Percentiles rank a stretch among this genome's conserved stretches.
Conservation (phyloP, 1,284 basidiomycete species). For the Ceratobasidium sp. region DNA sequence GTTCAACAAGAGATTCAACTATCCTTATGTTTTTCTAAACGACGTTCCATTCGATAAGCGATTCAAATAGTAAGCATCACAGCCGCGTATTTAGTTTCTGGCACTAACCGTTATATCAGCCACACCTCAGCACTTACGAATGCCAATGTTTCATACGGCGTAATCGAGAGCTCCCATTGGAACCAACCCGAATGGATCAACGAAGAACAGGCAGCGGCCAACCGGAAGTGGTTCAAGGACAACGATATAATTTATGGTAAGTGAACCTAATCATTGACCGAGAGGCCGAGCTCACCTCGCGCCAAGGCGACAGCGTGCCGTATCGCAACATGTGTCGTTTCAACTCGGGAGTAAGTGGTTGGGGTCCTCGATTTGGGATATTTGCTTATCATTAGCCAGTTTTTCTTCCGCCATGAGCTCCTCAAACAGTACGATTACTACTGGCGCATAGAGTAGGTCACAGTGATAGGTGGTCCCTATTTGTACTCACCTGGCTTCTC, state of each 20-base stretch:
- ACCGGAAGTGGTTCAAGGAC: conserved; percentile 63
- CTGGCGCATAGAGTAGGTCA: conserved; percentile 66
- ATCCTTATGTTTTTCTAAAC: conserved; percentile 55
- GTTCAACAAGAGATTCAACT: conserved; percentile 53
- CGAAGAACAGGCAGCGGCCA: conserved; percentile 64
- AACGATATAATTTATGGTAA: conserved; percentile 63
- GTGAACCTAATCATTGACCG: conserved; percentile 2
- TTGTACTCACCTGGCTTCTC: neutral
- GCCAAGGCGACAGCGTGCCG: conserved; percentile 64
- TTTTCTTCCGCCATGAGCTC: conserved; percentile 61
- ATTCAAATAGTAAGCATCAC: conserved; percentile 49
- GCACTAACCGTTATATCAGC: neutral
- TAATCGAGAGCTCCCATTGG: conserved; percentile 60
- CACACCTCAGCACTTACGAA: conserved; percentile 46
- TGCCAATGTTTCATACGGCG: conserved; percentile 58
- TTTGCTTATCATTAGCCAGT: conserved; percentile 46
- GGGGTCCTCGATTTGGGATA: conserved; percentile 24
- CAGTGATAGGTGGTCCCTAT: neutral
- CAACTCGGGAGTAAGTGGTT: conserved; percentile 61
- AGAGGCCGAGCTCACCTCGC: neutral
- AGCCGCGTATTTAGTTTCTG: too few relatives aligned
- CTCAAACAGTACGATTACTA: conserved; percentile 61
- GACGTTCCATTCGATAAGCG: conserved; percentile 52
- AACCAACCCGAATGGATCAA: conserved; percentile 77
- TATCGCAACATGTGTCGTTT: conserved; percentile 67